These are phyloP conservation scores for Macrotyloma uniflorum DNA, from an alignment of 306 rosid genomes.

Conservation along the genomic window DNA sequence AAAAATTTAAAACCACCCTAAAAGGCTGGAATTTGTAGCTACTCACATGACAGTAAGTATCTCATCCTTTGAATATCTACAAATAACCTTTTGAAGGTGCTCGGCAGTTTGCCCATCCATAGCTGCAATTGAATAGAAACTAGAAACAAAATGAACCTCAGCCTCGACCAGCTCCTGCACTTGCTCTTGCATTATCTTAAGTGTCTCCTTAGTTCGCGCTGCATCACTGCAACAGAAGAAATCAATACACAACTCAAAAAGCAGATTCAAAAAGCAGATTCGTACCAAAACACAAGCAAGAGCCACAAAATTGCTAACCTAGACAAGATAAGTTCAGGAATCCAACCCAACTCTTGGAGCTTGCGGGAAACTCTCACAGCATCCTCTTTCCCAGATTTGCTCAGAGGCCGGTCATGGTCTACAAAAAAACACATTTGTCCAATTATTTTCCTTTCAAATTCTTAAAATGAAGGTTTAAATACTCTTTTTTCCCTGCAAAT, in stretches of 20 bases:
- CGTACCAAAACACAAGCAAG: neutral
- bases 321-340: constrained; percentile 87
- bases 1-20: neutral
- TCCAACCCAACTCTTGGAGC: constrained; percentile 87
- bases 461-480: neutral
- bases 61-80: constrained; percentile 77
- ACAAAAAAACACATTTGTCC: neutral
- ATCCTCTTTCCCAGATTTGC: constrained; percentile 77
- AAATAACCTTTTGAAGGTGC: constrained; percentile 82
- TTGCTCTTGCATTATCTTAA: constrained; percentile 82
- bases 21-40: constrained; percentile 27
- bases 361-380: constrained; percentile 69
- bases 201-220: constrained; percentile 80
- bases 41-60: constrained; percentile 85
- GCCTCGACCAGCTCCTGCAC: constrained; percentile 71
- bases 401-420: constrained; percentile 97
- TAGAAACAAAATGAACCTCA: constrained; percentile 82
- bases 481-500: neutral
- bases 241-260: constrained; percentile 25
- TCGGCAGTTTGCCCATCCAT: constrained; percentile 99
- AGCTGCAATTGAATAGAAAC: constrained; percentile 95
- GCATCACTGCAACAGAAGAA: constrained; percentile 70
- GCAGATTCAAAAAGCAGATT: neutral
- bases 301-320: constrained; percentile 59
- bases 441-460: constrained; percentile 16